Base-by-base conservation (phyloP, 2,329 filamentous ascomycete species). In the Fusarium compactum region DNA sequence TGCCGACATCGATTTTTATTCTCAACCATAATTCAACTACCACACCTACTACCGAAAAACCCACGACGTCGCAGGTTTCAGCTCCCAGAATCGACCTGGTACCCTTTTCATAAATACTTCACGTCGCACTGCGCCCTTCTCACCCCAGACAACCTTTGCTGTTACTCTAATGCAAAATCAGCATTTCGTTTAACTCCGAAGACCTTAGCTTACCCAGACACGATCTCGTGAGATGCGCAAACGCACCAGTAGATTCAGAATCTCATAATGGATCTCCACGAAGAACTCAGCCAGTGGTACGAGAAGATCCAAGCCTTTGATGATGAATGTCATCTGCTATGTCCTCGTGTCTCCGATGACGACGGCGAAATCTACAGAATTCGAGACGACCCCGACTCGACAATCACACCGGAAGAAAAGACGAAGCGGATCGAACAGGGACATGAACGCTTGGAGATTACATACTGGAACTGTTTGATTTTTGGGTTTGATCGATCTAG, bases 381-480 rank as follows among this genome's bases (percentile, higher is more conserved):
- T 4, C 56, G 77, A 18, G 85, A 90, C 24, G 85, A 90, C 65
- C 82, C 81, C 6, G 80, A 82, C 5, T 84, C 86, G 18, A 80
- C 82, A 16, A 84, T 89, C 41, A 84, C 84, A 10, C 70, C 75
- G 20, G 83, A 84, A 11, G 83, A 87, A 68, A 90, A 89, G 75
- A 77, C 82, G 51, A 75, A 81, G 44, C 82, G 86, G 10, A 87
- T 92, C 22, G 75, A 85, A 53, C 84, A 90, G 60, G 86, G 85
- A 16, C 82, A 85, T 34, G 76, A 80, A 11, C 85, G 92, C 32
- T 83, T 89, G 64, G 83, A 90, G 66, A 84, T 88, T 32, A 89
- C 90, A 53, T 89, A 92, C 68, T 89, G 87, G 76, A 91, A 89
- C 63, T 90, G 90, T 67, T 83, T 92, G 44, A 86, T 94, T 16